These are phyloP conservation scores for Chaetomium olivaceum DNA, from an alignment of 2,329 filamentous ascomycete genomes.

Conservation along the genomic window DNA sequence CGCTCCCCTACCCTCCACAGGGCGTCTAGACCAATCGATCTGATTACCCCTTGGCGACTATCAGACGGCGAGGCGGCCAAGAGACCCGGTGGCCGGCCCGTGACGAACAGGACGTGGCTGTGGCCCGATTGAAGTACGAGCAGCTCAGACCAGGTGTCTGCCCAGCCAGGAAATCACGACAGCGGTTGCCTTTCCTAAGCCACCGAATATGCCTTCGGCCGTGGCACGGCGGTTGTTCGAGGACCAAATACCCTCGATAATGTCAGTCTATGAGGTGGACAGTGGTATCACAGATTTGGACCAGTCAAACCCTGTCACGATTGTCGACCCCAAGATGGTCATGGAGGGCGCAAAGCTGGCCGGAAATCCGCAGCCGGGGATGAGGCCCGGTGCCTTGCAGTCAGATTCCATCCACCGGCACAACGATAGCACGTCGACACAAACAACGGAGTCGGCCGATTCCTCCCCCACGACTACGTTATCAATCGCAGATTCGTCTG, in stretches of 20 bases:
- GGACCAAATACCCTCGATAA: constrained; percentile 73
- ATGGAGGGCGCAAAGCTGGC: constrained; percentile 46
- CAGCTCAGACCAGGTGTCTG: constrained; percentile 17
- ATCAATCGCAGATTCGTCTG: constrained; percentile 88
- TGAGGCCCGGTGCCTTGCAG: constrained; percentile 45
- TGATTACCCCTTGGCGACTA: constrained; percentile 17
- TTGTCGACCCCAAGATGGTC: constrained; percentile 54
- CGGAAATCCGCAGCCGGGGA: constrained; percentile 39
- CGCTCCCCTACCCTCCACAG: not conserved
- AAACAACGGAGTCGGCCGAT: constrained; percentile 80
- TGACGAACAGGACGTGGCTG: constrained; percentile 27
- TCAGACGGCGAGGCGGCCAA: constrained; percentile 26
- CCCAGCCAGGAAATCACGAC: constrained; percentile 6
- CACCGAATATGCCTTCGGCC: constrained; percentile 60
- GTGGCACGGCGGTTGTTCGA: constrained; percentile 63
- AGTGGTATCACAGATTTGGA: constrained; percentile 56
- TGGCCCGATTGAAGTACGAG: constrained; percentile 27
- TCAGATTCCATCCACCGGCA: constrained; percentile 64
- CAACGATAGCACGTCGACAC: constrained; percentile 75
- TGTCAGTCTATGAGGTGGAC: constrained; percentile 72
- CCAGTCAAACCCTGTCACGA: constrained; percentile 54
- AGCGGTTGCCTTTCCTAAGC: constrained; percentile 10
- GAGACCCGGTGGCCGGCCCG: constrained; percentile 28
- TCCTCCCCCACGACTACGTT: constrained; percentile 94
- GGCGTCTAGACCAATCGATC: constrained; percentile 10